Conservation (phyloP, 768 basidiomycete species). For the Ramaria sp. region DNA sequence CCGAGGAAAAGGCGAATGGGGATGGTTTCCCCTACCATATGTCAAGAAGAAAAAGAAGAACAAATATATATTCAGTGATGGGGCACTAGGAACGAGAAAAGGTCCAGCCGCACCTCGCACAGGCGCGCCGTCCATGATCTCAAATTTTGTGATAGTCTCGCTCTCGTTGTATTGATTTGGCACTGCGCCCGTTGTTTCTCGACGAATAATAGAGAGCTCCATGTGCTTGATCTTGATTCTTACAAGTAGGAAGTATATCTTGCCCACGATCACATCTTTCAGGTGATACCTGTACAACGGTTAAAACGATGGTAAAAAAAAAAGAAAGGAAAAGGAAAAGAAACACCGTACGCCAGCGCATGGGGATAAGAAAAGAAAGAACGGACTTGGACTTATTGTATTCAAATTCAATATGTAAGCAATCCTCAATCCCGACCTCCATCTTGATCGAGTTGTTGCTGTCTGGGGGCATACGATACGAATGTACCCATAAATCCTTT, state of each 20-base stretch:
- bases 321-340: too few relatives aligned
- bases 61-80: neutral
- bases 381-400: constrained; percentile 98
- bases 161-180: constrained; percentile 99
- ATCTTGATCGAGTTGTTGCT: constrained; percentile 98
- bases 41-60: neutral
- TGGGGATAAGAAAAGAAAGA: neutral
- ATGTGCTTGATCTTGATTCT: constrained; percentile 99
- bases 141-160: constrained; percentile 98
- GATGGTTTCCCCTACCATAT: constrained; percentile 77
- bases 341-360: neutral
- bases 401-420: constrained; percentile 97
- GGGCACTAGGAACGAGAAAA: neutral
- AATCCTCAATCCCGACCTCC: constrained; percentile 99
- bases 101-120: constrained; percentile 58
- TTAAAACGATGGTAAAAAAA: too few relatives aligned
- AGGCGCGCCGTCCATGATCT: constrained; percentile 98
- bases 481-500: constrained; percentile 95
- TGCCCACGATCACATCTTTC: constrained; percentile 98
- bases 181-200: constrained; percentile 92
- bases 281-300: constrained; percentile 70
- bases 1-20: constrained; percentile 96
- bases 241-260: constrained; percentile 97
- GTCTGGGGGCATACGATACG: constrained; percentile 97
- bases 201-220: constrained; percentile 95